A percentile compares a stretch with the other conserved stretches of the same genome.
Evolutionary conservation across 169 alveolate species (phyloP).

Genomic region (Plasmodium cynomolgi): DNA sequence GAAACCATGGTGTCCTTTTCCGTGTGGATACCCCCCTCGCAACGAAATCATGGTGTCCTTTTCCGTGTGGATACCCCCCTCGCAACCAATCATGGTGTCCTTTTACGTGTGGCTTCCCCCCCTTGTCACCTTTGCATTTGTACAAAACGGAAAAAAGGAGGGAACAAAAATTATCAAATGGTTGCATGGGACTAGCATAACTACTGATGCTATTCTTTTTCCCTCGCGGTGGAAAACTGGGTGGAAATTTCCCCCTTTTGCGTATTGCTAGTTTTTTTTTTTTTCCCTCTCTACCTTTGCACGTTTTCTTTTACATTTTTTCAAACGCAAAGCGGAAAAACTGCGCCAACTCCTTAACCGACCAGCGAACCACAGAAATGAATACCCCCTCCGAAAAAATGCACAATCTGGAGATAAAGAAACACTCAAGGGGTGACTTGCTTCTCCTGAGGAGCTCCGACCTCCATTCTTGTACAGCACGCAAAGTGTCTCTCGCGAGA

Average conservation of each 20-base stretch:
- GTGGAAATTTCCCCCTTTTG: neutral
- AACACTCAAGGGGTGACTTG: constrained; percentile 12
- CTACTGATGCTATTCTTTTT: neutral
- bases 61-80: neutral
- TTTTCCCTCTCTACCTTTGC: neutral
- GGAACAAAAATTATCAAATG: neutral
- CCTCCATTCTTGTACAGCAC: constrained; percentile 3
- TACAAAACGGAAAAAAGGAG: neutral
- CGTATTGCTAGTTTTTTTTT: neutral
- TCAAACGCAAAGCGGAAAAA: neutral
- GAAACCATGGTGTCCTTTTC: too few relatives aligned
- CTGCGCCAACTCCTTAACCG: neutral
- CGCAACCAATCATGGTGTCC: neutral
- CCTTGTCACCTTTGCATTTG: neutral
- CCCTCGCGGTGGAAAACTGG: neutral
- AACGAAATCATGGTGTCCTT: too few relatives aligned
- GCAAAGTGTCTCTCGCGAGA: neutral
- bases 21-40: neutral
- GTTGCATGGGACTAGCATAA: neutral
- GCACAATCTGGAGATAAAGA: constrained; percentile 21
- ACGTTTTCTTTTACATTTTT: neutral
- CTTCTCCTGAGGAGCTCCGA: constrained; percentile 12
- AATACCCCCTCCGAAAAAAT: neutral
- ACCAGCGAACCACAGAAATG: neutral
- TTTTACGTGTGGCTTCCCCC: neutral